Percentiles rank a stretch among this genome's conserved stretches.
phyloP scores from a whole-genome alignment of 345 rosid species.

The Stellera chamaejasme region DNA sequence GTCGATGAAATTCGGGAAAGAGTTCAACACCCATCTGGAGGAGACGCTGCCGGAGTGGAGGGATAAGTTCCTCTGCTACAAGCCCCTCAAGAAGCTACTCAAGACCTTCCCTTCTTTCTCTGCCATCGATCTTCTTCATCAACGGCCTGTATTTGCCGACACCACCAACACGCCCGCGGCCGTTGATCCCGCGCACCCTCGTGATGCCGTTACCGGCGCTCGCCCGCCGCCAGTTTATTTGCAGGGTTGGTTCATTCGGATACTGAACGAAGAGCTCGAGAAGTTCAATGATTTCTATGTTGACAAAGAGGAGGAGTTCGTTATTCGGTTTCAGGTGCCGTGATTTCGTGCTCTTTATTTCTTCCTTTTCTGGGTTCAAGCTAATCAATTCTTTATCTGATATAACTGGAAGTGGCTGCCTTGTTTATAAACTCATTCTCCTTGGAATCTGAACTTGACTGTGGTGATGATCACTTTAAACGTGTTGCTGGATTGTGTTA shows the following conservation, averaged over 20 bases:
- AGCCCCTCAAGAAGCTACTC: constrained; percentile 82
- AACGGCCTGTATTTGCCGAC: background rate
- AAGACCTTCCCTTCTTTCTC: constrained; percentile 40
- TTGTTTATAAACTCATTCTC: too few relatives aligned
- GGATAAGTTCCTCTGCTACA: constrained; percentile 91
- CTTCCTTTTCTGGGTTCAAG: too few relatives aligned
- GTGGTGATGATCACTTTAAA: too few relatives aligned
- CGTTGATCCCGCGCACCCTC: constrained; percentile 10
- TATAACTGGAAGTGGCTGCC: too few relatives aligned
- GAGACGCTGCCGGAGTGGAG: constrained; percentile 93
- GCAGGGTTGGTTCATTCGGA: constrained; percentile 62
- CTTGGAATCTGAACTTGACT: too few relatives aligned
- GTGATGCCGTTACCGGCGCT: background rate
- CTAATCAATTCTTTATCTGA: too few relatives aligned
- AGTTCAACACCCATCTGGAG: constrained; percentile 80
- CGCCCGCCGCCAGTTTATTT: constrained; percentile 26
- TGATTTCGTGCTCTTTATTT: background rate
- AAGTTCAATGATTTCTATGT: constrained; percentile 86
- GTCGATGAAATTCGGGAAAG: constrained; percentile 85
- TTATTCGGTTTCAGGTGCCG: constrained; percentile 73
- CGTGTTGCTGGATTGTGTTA: too few relatives aligned
- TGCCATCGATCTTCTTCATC: constrained; percentile 8
- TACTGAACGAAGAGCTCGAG: constrained; percentile 83
- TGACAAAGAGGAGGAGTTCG: constrained; percentile 86
- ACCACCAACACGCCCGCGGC: constrained; percentile 15